Evolutionary conservation across 805 yeast species (phyloP), one percentile per base, ranked within the genome.

Genomic region (Scheffersomyces coipomensis): DNA sequence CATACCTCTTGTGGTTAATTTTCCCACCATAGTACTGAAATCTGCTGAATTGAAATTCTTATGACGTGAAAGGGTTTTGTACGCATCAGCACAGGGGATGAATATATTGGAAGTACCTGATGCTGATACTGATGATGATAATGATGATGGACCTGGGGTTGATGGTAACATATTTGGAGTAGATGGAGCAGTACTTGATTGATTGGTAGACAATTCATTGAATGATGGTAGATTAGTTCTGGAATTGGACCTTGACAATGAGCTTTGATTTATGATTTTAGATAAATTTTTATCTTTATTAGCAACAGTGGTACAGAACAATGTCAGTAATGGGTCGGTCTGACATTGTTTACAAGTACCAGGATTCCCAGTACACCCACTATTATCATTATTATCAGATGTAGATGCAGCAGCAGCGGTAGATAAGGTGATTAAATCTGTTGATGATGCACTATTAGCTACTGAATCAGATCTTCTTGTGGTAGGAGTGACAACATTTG

Each of bases 81-180:
- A 89, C 0, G 97, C 96, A 52, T 89, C 96, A 11, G 90, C 81
- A 55, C 93, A 85, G 2, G 97, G 95, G 34, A 89, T 87, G 48
- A 80, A 89, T 52, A 80, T 76, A n/a, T n/a, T n/a, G n/a, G n/a
- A n/a, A 9, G 13, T 13, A 35, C 68, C 78, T 52, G 47, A 46
- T 9, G 44, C 39, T 2, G 56, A 35, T 17, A 23, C 12, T n/a
- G 27, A 27, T 12, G n/a, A 25, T 29, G 19, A 13, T 16, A 10
- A 23, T 12, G 26, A 36, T 15, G 19, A 27, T 5, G 19, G 37
- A 19, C 19, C 29, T 4, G 45, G 47, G 2, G 43, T 19, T 11
- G 41, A 27, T 2, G 39, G 26, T 45, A 27, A 13, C 12, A 13
- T 4, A 15, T 29, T 27, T 37, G 41, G 45, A 18, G 35, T 39